Evolutionary conservation across 768 basidiomycete species (phyloP), one percentile per base, ranked within the genome.

Genomic region (Holtermannia corniformis): DNA sequence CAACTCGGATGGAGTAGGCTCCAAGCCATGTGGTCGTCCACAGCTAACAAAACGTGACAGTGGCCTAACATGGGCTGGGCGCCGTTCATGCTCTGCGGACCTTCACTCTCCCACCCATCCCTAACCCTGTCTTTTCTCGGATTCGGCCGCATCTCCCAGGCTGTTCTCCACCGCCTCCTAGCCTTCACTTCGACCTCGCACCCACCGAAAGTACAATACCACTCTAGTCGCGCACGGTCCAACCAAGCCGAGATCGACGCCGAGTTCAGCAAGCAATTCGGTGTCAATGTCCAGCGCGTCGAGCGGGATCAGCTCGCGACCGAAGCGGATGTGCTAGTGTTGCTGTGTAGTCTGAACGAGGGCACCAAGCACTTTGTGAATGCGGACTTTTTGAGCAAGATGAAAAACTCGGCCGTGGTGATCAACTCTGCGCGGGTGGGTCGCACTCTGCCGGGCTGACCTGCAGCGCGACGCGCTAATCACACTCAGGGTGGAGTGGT

Each of bases 131-230:
- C 89, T 1, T 95, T 97, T 75, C 76, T 97, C 26, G 95, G 95
- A 12, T 96, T 97, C 61, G 93, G 93, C 4, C 82, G 93, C 22
- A 97, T 97, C 61, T 82, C 90, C 0, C 87, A 91, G 62, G 84
- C 84, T 20, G 86, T 85, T 0, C 79, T 93, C 41, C 72, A 78
- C 1, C 82, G 93, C 2, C 79, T 96, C 32, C 73, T 86, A 10
- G 81, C 86, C 0, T 96, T 96, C 67, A 89, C 71, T 2, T 55
- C 56, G 27, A 57, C 58, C 26, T 42, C 57, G 1, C 47, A 60
- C 4, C 62, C 63, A 2, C 68, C 71, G 3, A 57, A 44, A 3
- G 52, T 66, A 25, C 51, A 58, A 5, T 72, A 72, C 51, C 53
- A 54, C 10, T 70, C 71, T 1, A 67, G 65, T 1, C 37, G 64